These are phyloP conservation scores for Lentinula detonsa DNA, from an alignment of 768 basidiomycete genomes.

Conservation along the genomic window DNA sequence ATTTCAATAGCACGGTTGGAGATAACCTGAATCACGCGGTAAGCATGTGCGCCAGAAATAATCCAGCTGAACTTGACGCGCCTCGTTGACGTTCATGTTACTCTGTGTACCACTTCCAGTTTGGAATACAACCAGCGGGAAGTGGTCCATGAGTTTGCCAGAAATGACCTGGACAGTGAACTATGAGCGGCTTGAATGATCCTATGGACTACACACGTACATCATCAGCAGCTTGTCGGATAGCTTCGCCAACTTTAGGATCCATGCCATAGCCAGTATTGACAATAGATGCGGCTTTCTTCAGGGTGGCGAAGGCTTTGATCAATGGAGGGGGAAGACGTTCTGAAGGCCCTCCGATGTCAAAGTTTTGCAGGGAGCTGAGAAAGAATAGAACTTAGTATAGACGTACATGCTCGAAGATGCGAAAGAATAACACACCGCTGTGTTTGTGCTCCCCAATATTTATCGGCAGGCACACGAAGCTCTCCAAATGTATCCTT, in stretches of 20 bases:
- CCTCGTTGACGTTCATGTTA: constrained; percentile 99
- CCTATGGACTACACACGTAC: constrained; percentile 31
- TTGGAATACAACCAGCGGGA: constrained; percentile 98
- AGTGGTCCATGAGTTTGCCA: constrained; percentile 90
- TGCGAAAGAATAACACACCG: constrained; percentile 39
- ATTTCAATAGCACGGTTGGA: constrained; percentile 98
- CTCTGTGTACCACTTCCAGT: constrained; percentile 98
- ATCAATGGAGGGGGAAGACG: constrained; percentile 93
- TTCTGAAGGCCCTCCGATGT: constrained; percentile 94
- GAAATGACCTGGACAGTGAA: constrained; percentile 75
- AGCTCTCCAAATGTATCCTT: constrained; percentile 96
- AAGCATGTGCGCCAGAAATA: neutral
- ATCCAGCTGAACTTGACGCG: constrained; percentile 17
- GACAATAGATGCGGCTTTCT: constrained; percentile 92
- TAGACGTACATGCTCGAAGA: neutral
- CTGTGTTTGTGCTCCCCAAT: constrained; percentile 99
- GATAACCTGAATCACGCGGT: constrained; percentile 59
- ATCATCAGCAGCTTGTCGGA: constrained; percentile 92
- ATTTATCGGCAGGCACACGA: constrained; percentile 78
- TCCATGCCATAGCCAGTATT: constrained; percentile 91
- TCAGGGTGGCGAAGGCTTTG: constrained; percentile 95
- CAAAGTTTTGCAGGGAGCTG: constrained; percentile 94
- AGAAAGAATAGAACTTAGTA: neutral
- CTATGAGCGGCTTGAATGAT: neutral
- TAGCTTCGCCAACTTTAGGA: constrained; percentile 79